Percentiles rank a stretch among this genome's conserved stretches.
These are phyloP conservation scores for Trametes coccinea DNA, from an alignment of 768 basidiomycete genomes.

Conservation along the genomic window DNA sequence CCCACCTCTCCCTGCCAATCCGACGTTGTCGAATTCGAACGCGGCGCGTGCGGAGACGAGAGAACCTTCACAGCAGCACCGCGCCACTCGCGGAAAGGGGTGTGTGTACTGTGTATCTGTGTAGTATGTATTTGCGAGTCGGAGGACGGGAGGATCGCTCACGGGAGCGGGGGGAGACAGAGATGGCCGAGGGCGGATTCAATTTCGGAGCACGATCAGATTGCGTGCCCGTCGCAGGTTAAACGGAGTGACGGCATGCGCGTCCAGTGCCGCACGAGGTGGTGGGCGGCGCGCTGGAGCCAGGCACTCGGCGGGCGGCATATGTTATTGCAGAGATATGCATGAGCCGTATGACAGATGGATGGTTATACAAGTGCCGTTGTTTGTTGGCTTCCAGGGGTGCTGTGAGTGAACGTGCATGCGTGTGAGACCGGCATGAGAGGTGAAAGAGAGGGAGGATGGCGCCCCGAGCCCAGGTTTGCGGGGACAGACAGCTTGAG, in stretches of 20 bases:
- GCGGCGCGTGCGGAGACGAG: too few species aligned
- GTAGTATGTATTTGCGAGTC: too few species aligned
- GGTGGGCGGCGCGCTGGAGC: neutral
- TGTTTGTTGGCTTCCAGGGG: neutral
- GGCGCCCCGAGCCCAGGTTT: conserved; percentile 1
- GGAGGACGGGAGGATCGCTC: too few species aligned
- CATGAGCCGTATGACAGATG: neutral
- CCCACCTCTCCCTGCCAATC: too few species aligned
- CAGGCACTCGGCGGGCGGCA: neutral
- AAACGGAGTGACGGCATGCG: neutral
- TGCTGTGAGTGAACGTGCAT: neutral
- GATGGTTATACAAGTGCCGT: neutral
- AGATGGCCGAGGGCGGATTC: neutral
- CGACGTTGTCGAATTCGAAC: too few species aligned
- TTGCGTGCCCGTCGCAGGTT: neutral
- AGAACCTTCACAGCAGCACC: too few species aligned
- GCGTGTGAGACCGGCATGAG: neutral
- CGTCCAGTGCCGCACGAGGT: neutral
- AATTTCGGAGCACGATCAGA: neutral
- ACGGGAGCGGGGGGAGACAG: too few species aligned
- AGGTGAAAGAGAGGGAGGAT: neutral
- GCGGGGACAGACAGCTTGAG: neutral
- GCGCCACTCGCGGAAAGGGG: too few species aligned
- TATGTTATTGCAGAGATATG: neutral
- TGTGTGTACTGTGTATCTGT: too few species aligned